Evolutionary conservation across 805 yeast species (phyloP), one percentile per base, ranked within the genome.

Genomic region (Starmerella sirachaensis): DNA sequence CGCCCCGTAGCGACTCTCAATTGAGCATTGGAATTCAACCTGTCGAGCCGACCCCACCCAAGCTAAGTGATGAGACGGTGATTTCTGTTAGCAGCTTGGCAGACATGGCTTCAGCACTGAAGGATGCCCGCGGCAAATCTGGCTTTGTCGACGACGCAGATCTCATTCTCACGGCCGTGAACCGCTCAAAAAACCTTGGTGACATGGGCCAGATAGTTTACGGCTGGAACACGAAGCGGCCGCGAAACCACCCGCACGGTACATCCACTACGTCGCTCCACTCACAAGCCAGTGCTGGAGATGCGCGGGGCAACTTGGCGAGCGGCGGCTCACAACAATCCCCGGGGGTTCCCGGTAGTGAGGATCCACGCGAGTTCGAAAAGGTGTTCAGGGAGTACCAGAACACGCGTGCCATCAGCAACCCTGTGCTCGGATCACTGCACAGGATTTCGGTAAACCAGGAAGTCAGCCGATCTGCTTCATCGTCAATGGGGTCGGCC

Each of bases 1-100:
- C 32, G 17, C 19, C 13, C 3, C 32, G 37, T 2, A 12, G 31
- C 4, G 36, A 40, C 13, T 21, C 43, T 13, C 45, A 41, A 1
- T 29, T 50, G 4, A 41, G 37, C 22, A 23, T 48, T 6, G 52
- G 52, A 8, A 41, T 50, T 11, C 49, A 38, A 21, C 44, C 42
- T 4, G 47, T 50, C 17, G 52, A 42, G 25, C 53, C 55, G 8
- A 47, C 50, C 2, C 51, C 54, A 16, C 50, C 55, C 3, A 47
- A 50, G 29, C 29, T 50, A 13, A 35, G 46, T 11, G 53, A 47
- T 17, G 55, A 51, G 18, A 45, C 49, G 5, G 55, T 51, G 2
- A 46, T 51, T 3, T 38, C 49, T 4, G 52, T 51, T 6, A 44
- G 50, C 22, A 46, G 49, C 25, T 20, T 48, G 11, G 51, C 51